Conservation (phyloP, 129 eudicot species). For the Saposhnikovia divaricata region DNA sequence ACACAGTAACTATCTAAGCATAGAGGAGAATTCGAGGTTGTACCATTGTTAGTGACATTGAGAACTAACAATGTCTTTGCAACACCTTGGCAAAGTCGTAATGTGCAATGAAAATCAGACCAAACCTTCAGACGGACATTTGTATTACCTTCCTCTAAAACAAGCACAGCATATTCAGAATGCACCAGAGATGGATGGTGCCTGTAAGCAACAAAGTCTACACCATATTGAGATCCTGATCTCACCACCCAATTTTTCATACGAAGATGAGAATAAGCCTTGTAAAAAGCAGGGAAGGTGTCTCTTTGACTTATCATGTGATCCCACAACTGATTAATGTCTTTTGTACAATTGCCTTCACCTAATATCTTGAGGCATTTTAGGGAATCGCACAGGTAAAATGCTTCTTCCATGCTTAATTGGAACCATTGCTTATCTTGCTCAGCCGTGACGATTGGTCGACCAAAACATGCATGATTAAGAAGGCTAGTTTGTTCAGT, state of each 20-base stretch:
- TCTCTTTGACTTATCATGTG: neutral
- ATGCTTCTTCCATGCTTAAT: neutral
- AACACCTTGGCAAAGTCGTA: neutral
- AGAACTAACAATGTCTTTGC: neutral
- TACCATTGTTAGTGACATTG: too few species aligned
- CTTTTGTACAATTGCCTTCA: neutral
- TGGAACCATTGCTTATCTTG: neutral
- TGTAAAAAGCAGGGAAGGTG: neutral
- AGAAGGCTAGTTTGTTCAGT: neutral
- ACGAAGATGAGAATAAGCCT: neutral
- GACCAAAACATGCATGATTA: neutral
- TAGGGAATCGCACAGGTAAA: neutral
- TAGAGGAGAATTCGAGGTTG: too few species aligned
- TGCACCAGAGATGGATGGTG: neutral
- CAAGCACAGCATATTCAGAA: neutral
- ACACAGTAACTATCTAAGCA: too few species aligned
- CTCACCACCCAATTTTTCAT: neutral
- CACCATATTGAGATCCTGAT: neutral
- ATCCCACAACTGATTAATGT: neutral
- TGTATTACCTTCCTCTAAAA: neutral
- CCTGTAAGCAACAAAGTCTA: neutral
- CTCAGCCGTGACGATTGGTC: neutral
- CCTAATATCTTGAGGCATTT: neutral
- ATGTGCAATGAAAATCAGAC: neutral
- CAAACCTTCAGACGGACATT: neutral